Evolutionary conservation across 1,139 yeast genomes (phyloP).

Genomic region (Diutina ranongensis): DNA sequence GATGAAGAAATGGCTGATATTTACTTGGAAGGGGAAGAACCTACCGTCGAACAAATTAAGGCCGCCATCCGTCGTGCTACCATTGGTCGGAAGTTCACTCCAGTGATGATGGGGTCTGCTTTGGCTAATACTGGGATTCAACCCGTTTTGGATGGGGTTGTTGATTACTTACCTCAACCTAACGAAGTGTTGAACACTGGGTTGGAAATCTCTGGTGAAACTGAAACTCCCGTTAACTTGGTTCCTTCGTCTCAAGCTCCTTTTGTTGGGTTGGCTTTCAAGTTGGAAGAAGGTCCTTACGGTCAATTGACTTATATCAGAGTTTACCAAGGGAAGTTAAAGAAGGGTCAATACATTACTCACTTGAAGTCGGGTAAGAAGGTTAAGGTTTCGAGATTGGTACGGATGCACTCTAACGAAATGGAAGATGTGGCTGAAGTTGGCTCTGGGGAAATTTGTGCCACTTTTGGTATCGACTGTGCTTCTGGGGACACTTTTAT

Average conservation of each 20-base stretch:
- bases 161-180: conserved; percentile 92
- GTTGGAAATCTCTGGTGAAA: conserved; percentile 52
- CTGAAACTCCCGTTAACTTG: conserved; percentile 64
- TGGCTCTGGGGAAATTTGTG: conserved; percentile 98
- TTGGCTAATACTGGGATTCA: conserved; percentile 92
- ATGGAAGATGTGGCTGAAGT: conserved; percentile 96
- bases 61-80: conserved; percentile 90
- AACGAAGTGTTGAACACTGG: conserved; percentile 87
- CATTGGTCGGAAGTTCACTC: conserved; percentile 93
- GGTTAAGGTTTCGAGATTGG: conserved; percentile 89
- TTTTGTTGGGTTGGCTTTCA: conserved; percentile 93
- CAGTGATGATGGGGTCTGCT: conserved; percentile 98
- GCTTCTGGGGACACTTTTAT: conserved; percentile 98
- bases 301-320: conserved; percentile 96
- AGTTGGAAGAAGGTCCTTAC: conserved; percentile 94
- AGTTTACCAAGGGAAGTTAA: conserved; percentile 91
- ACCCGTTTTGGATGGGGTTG: conserved; percentile 91
- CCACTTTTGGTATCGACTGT: conserved; percentile 98
- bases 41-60: conserved; percentile 71
- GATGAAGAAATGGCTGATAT: conserved; percentile 96
- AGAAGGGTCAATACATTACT: conserved; percentile 80
- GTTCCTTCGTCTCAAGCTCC: conserved; percentile 68
- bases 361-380: conserved; percentile 90
- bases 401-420: conserved; percentile 97
- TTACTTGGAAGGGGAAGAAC: conserved; percentile 81